A percentile compares a stretch with the other conserved stretches of the same genome.
phyloP scores from a whole-genome alignment of 2,329 filamentous ascomycete genomes.

The Botrytis porri region DNA sequence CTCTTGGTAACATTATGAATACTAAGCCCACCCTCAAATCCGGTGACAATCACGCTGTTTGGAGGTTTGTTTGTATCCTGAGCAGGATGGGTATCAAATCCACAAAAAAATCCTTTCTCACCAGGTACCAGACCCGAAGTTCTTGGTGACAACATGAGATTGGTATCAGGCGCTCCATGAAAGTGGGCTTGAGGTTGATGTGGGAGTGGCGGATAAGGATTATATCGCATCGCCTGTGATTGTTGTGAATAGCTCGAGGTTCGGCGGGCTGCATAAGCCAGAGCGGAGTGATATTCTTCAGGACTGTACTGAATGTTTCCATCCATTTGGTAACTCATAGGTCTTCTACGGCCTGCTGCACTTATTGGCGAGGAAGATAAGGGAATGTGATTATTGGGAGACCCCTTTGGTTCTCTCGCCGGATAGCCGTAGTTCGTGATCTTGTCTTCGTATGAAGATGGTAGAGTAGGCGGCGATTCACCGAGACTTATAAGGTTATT shows the following conservation, averaged over 20 bases:
- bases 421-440: conserved; percentile 33
- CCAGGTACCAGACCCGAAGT: conserved; percentile 58
- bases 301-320: conserved; percentile 35
- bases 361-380: conserved; percentile 38
- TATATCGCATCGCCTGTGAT: conserved; percentile 42
- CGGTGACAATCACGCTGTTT: conserved; percentile 70
- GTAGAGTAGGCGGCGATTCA: conserved; percentile 43
- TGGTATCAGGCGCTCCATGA: conserved; percentile 71
- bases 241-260: conserved; percentile 53
- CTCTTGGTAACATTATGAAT: conserved; percentile 71
- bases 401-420: conserved; percentile 34
- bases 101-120: conserved; percentile 72
- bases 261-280: conserved; percentile 44
- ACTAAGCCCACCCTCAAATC: conserved; percentile 76
- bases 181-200: conserved; percentile 76
- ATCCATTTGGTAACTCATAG: conserved; percentile 51
- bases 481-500: conserved; percentile 44
- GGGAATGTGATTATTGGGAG: conserved; percentile 29
- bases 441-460: conserved; percentile 38
- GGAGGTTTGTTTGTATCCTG: conserved; percentile 35
- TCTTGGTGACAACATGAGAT: conserved; percentile 52
- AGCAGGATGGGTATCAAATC: conserved; percentile 68
- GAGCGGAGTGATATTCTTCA: conserved; percentile 49
- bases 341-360: conserved; percentile 43
- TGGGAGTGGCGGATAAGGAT: conserved; percentile 62